Evolutionary conservation across 2,329 filamentous ascomycete genomes (phyloP), one percentile per base, ranked within the genome.

Genomic region (Diaporthe longicolla): DNA sequence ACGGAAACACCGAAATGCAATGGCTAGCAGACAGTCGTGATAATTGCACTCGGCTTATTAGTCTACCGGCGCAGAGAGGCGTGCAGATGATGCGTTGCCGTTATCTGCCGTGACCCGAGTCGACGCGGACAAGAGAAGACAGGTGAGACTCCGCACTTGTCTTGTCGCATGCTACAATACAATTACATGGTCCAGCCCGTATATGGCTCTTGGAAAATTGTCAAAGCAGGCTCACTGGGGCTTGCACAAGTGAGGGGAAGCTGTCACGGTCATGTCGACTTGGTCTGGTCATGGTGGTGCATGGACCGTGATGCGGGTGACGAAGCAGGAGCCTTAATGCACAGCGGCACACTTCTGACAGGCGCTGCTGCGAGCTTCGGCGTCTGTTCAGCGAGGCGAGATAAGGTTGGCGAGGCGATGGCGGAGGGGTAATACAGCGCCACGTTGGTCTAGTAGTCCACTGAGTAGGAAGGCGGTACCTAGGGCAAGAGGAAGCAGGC

Each of bases 381-480:
- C 48, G 35, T 69, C 61, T 71, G 24, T 54, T 24, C 71, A 68
- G 43, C 45, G 35, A 71, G 37, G 43, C 66, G 71, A 73, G 66
- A 59, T 32, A 59, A 61, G 71, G 71, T 57, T 37, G 45, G 43
- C 63, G 43, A 54, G 55, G 50, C 17, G 71, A 58, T 57, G 35
- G 61, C 26, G 70, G 61, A 43, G 29, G 52, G 24, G 26, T 54
- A 40, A n/a, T 32, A 26, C 61, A 29, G 45, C 61, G 43, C 45
- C 61, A 66, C 58, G 58, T 26, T 15, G 45, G 24, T 61, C 58
- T 15, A 43, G 40, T 50, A 50, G 45, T 50, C 4, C 5, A n/a
- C 8, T 45, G 29, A 21, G 24, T 5, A 45, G 24, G 4, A 21
- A 63, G 17, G 48, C 8, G 52, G 63, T 66, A 10, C 29, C 43